Evolutionary conservation across 2,329 filamentous ascomycete genomes (phyloP).

Genomic region (Diaporthe amygdali): DNA sequence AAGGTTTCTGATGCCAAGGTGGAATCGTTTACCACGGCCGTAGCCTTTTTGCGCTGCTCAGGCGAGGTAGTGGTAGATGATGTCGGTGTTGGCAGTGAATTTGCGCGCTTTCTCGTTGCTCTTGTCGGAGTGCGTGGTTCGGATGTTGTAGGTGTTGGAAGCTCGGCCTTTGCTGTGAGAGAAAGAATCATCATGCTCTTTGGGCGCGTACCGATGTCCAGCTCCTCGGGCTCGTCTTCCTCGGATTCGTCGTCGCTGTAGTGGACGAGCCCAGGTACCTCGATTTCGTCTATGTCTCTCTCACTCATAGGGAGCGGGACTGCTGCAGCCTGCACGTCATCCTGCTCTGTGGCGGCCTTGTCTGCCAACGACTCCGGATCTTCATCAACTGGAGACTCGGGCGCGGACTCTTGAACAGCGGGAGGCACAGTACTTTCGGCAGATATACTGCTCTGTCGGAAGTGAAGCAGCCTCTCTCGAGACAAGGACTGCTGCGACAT

Average conservation of each 20-base stretch:
- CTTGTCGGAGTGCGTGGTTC: slow-evolving; percentile 42
- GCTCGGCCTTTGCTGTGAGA: slow-evolving; percentile 31
- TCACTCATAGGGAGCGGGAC: slow-evolving; percentile 73
- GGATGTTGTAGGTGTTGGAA: slow-evolving; percentile 39
- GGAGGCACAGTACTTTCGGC: slow-evolving; percentile 43
- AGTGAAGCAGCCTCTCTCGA: slow-evolving; percentile 42
- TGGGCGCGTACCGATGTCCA: slow-evolving; percentile 42
- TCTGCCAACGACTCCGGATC: slow-evolving; percentile 21
- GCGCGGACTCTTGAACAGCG: slow-evolving; percentile 37
- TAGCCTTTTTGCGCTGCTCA: slow-evolving; percentile 9
- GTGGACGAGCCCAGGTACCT: slow-evolving; percentile 71
- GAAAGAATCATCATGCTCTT: slow-evolving; percentile 51
- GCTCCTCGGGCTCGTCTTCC: slow-evolving; percentile 43
- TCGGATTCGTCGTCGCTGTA: slow-evolving; percentile 68
- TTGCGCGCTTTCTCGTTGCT: slow-evolving; percentile 49
- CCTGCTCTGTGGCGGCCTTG: slow-evolving; percentile 36
- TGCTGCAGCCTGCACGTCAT: slow-evolving; percentile 54
- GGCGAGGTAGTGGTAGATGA: slow-evolving; percentile 35
- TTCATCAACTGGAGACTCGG: slow-evolving; percentile 8
- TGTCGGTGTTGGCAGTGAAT: slow-evolving; percentile 51
- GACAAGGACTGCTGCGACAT: slow-evolving; percentile 55
- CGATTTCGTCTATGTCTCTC: slow-evolving; percentile 79
- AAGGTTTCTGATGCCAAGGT: slow-evolving; percentile 29
- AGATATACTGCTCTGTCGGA: slow-evolving; percentile 43
- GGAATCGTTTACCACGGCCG: not conserved